Evolutionary conservation across 129 eudicot genomes (phyloP).

Genomic region (Centrapalus pauciflorus): DNA sequence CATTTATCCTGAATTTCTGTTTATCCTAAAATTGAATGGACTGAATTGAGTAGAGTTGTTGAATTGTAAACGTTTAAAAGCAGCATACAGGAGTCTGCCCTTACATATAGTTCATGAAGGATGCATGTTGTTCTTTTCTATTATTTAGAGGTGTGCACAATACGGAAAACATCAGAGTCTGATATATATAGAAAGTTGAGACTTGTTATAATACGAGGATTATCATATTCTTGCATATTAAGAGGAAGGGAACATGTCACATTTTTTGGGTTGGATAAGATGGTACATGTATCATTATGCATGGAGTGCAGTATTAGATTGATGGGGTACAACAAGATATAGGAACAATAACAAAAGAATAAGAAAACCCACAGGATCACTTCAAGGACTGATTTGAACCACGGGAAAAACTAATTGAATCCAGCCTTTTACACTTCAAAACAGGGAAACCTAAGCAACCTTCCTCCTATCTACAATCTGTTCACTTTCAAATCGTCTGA

Average conservation of each 20-base stretch:
- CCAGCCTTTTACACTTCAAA: constrained; percentile 35
- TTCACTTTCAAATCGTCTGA: constrained; percentile 44
- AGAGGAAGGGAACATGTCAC: neutral
- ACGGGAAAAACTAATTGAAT: constrained; percentile 30
- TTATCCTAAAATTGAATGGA: neutral
- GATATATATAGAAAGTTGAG: neutral
- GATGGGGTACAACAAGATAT: neutral
- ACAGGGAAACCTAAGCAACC: constrained; percentile 34
- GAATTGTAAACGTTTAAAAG: neutral
- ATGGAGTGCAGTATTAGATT: constrained; percentile 1
- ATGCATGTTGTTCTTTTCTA: neutral
- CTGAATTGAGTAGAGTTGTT: neutral
- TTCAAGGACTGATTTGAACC: constrained; percentile 29
- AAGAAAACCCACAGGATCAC: constrained; percentile 24
- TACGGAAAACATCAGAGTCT: neutral
- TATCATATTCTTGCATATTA: constrained; percentile 1
- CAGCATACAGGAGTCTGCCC: neutral
- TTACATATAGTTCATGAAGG: neutral
- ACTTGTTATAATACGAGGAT: constrained; percentile 6
- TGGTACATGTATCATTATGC: neutral
- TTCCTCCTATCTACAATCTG: constrained; percentile 37
- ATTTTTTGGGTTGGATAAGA: neutral
- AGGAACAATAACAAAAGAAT: constrained; percentile 2
- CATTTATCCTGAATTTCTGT: neutral
- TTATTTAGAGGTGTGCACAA: neutral